These are phyloP conservation scores for Vachellia collinsii DNA, from an alignment of 306 rosid genomes.

Conservation along the genomic window DNA sequence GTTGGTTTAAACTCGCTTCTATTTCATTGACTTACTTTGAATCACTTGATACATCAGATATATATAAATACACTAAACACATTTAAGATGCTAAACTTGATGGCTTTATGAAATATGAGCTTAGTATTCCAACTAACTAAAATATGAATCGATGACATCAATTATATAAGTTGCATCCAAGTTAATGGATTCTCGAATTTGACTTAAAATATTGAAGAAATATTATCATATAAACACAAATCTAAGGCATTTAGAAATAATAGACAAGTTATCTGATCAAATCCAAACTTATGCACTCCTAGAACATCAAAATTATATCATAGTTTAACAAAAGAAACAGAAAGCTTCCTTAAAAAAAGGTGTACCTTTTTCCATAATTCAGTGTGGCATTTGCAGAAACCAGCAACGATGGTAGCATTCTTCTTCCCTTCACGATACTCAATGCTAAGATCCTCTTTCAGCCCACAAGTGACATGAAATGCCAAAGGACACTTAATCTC, in stretches of 20 bases:
- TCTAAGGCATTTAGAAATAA: background rate
- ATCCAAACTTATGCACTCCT: background rate
- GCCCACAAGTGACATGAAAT: conserved; percentile 24
- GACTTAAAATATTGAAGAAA: background rate
- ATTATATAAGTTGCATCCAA: background rate
- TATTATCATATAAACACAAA: background rate
- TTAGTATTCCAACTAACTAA: background rate
- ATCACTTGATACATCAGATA: background rate
- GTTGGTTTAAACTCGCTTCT: background rate
- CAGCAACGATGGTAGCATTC: conserved; percentile 34
- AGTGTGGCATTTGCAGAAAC: conserved; percentile 24
- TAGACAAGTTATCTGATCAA: background rate
- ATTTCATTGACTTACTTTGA: background rate
- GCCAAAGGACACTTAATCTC: conserved; percentile 11
- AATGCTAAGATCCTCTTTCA: conserved; percentile 22
- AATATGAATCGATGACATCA: background rate
- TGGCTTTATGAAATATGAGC: background rate
- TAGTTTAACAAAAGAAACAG: background rate
- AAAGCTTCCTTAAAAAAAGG: background rate
- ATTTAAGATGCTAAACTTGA: background rate
- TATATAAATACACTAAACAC: background rate
- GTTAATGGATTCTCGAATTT: background rate
- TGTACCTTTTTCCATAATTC: conserved; percentile 9
- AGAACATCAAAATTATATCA: background rate
- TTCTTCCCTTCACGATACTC: conserved; percentile 54